Conservation (phyloP, 2,329 filamentous ascomycete species). For the Triangularia verruculosa region DNA sequence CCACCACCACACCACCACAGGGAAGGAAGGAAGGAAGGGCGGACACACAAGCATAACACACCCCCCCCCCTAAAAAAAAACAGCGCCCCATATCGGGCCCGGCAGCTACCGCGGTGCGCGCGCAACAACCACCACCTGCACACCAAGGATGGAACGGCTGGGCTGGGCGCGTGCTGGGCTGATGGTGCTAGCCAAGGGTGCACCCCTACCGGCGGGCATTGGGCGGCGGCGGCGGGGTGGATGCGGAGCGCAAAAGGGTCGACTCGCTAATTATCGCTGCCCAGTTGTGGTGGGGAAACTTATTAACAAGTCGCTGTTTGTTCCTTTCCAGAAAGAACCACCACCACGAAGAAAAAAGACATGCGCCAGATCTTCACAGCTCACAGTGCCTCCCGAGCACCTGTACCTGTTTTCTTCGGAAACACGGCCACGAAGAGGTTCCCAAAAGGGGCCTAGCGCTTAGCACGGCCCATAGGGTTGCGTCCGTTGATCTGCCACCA, state of each 20-base stretch:
- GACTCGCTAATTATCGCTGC: too few species aligned
- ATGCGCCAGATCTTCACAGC: background rate
- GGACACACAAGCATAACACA: too few species aligned
- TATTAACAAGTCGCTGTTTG: too few species aligned
- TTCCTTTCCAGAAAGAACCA: background rate
- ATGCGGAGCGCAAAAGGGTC: too few species aligned
- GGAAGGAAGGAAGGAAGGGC: background rate
- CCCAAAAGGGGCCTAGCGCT: conserved; percentile 16
- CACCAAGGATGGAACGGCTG: background rate
- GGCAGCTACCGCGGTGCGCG: background rate
- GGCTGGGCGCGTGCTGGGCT: background rate
- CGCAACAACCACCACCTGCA: background rate
- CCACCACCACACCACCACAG: background rate
- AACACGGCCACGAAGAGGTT: conserved; percentile 14
- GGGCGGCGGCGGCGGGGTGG: background rate
- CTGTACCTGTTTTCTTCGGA: conserved; percentile 13
- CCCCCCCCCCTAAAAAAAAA: too few species aligned
- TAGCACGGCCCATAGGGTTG: conserved; percentile 6
- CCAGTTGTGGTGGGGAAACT: too few species aligned
- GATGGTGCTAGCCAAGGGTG: too few species aligned
- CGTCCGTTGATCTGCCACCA: conserved; percentile 14
- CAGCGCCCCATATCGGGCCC: background rate
- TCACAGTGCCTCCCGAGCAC: conserved; percentile 8
- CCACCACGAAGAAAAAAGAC: background rate
- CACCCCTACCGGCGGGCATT: background rate